phyloP scores from a whole-genome alignment of 2,329 filamentous ascomycete species.

The Colletotrichum chrysophilum region DNA sequence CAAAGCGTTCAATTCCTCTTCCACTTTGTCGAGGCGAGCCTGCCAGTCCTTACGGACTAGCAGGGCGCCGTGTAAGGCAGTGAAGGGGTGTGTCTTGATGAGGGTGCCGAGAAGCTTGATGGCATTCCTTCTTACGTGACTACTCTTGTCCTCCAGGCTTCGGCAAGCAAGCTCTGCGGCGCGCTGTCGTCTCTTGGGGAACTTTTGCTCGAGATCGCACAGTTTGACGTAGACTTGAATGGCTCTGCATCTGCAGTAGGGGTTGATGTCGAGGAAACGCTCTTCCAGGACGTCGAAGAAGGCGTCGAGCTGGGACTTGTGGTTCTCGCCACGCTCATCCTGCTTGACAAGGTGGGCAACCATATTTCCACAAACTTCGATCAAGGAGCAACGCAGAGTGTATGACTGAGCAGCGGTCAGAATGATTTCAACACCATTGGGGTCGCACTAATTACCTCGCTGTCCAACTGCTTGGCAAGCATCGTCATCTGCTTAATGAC shows the following conservation, averaged over 20 bases:
- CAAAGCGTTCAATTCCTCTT: constrained; percentile 80
- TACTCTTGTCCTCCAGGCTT: constrained; percentile 97
- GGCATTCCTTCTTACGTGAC: constrained; percentile 92
- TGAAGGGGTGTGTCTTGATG: constrained; percentile 94
- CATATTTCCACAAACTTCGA: constrained; percentile 97
- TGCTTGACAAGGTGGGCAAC: constrained; percentile 89
- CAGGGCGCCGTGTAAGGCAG: constrained; percentile 86
- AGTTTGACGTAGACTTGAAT: constrained; percentile 94
- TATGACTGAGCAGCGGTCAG: constrained; percentile 67
- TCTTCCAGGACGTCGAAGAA: constrained; percentile 98
- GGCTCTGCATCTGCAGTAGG: constrained; percentile 89
- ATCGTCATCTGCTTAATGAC: constrained; percentile 98
- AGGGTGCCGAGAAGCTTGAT: constrained; percentile 89
- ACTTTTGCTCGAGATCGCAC: constrained; percentile 95
- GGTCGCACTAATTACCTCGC: constrained; percentile 66
- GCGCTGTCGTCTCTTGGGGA: constrained; percentile 87
- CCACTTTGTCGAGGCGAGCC: constrained; percentile 79
- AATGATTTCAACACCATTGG: not conserved
- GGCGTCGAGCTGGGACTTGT: constrained; percentile 93
- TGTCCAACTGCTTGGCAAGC: constrained; percentile 92
- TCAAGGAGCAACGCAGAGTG: constrained; percentile 88
- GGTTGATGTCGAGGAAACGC: constrained; percentile 94
- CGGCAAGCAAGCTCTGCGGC: constrained; percentile 86
- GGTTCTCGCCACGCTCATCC: constrained; percentile 88
- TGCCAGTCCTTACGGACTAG: constrained; percentile 88